Conservation (phyloP, 768 basidiomycete genomes). For the Phanerochaete sordida region DNA sequence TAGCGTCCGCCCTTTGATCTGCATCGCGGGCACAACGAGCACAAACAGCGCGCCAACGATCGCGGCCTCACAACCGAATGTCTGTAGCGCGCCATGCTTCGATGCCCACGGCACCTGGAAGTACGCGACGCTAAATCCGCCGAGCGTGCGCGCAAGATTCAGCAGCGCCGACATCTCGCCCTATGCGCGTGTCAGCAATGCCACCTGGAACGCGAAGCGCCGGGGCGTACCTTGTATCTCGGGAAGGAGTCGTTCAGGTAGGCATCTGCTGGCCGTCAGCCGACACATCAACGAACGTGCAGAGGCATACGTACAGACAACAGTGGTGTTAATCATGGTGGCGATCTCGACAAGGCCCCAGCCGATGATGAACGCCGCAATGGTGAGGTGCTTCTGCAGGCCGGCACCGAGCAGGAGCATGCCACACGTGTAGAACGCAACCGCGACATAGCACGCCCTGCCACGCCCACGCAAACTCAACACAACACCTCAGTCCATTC, state of each 20-base stretch:
- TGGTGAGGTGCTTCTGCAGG: constrained; percentile 47
- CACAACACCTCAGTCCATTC: background rate
- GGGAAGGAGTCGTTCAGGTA: constrained; percentile 51
- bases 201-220: background rate
- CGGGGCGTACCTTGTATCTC: constrained; percentile 29
- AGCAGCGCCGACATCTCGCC: constrained; percentile 64
- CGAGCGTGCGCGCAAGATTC: constrained; percentile 54
- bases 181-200: constrained; percentile 21
- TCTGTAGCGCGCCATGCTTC: constrained; percentile 56
- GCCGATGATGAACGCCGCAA: constrained; percentile 56
- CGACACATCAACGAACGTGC: too few relatives aligned
- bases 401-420: constrained; percentile 56
- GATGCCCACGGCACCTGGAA: constrained; percentile 66
- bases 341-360: constrained; percentile 62
- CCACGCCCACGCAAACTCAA: background rate
- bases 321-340: constrained; percentile 59
- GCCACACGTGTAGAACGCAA: constrained; percentile 56
- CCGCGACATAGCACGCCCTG: constrained; percentile 59
- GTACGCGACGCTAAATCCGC: constrained; percentile 63
- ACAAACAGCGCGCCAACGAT: constrained; percentile 50
- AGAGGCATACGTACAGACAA: constrained; percentile 45
- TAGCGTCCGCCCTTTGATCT: constrained; percentile 42
- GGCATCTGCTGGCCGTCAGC: constrained; percentile 29
- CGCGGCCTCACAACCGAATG: constrained; percentile 62
- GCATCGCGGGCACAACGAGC: constrained; percentile 48